Conservation (phyloP, 768 basidiomycete species). For the Plicaturopsis crispa region DNA sequence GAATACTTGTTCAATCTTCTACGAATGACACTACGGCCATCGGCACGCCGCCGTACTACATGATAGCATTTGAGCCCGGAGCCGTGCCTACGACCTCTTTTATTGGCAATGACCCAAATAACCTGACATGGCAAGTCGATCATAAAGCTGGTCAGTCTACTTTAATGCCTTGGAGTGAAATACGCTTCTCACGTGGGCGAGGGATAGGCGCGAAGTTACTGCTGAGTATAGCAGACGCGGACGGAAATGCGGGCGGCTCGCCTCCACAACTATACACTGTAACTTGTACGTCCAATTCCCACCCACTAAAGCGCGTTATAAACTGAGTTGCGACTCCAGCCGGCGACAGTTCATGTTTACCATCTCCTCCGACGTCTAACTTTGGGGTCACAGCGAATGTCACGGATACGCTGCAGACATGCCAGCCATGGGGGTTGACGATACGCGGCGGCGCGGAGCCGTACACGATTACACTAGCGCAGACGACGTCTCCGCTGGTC, state of each 20-base stretch:
- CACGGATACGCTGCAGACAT: conserved; percentile 30
- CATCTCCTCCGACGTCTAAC: conserved; percentile 10
- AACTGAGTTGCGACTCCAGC: no score
- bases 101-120: conserved; percentile 24
- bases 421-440: conserved; percentile 37
- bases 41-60: conserved; percentile 29
- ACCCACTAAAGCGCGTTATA: not conserved
- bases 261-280: conserved; percentile 26
- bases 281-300: conserved; percentile 18
- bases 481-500: conserved; percentile 27
- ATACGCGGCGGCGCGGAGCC: conserved; percentile 37
- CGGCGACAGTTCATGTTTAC: conserved; percentile 20
- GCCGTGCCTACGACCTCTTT: conserved; percentile 25
- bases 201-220: conserved; percentile 33
- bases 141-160: conserved; percentile 29
- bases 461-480: conserved; percentile 33
- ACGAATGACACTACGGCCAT: conserved; percentile 11
- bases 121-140: conserved; percentile 29
- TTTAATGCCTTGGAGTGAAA: not conserved
- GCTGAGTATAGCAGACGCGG: conserved; percentile 35
- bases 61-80: conserved; percentile 32
- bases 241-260: conserved; percentile 34
- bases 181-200: not conserved
- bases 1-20: conserved; percentile 16
- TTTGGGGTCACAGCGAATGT: conserved; percentile 32